phyloP scores from a whole-genome alignment of 495 filamentous ascomycete species.

The Podospora bellae-mahoneyi region DNA sequence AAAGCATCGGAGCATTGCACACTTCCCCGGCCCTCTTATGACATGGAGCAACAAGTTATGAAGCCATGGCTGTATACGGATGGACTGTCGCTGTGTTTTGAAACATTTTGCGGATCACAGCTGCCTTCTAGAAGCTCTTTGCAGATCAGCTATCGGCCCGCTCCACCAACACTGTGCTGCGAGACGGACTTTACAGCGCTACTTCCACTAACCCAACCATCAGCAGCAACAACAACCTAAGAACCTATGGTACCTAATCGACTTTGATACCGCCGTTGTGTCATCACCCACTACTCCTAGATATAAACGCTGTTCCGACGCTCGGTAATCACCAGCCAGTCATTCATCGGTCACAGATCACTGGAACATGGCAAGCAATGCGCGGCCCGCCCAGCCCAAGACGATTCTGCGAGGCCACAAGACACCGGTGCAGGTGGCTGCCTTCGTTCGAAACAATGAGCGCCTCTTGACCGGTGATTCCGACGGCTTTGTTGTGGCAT shows the following conservation, averaged over 20 bases:
- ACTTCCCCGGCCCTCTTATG: no score
- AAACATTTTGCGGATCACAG: neutral
- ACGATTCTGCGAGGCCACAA: conserved; percentile 88
- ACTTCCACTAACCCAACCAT: neutral
- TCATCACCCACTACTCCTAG: neutral
- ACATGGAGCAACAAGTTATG: neutral
- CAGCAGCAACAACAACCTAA: neutral
- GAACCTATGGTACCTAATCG: neutral
- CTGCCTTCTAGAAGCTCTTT: neutral
- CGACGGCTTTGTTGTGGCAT: conserved; percentile 83
- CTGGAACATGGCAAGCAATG: conserved; percentile 26
- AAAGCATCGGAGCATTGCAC: neutral
- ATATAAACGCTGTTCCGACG: neutral
- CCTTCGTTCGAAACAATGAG: conserved; percentile 68
- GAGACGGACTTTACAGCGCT: neutral
- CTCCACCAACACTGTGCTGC: neutral
- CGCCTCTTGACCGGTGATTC: conserved; percentile 84
- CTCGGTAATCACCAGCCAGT: neutral
- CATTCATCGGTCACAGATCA: neutral
- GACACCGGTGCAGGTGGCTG: conserved; percentile 72
- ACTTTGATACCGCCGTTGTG: neutral
- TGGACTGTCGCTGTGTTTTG: neutral
- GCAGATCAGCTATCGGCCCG: neutral
- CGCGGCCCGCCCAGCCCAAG: conserved; percentile 63
- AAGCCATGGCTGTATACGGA: neutral